Conservation (phyloP, 306 rosid genomes). For the Lotus japonicus region DNA sequence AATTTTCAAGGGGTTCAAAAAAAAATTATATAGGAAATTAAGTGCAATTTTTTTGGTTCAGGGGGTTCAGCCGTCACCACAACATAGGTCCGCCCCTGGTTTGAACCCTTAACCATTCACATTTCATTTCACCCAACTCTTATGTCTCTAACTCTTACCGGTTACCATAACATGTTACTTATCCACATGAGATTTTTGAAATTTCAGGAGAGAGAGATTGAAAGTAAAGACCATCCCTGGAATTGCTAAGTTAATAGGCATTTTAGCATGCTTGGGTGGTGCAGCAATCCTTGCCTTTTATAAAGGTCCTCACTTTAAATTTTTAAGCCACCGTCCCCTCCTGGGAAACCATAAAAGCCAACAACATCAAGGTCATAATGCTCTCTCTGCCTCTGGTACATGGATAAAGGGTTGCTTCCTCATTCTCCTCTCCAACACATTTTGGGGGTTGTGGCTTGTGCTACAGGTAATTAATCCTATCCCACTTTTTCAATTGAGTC, state of each 20-base stretch:
- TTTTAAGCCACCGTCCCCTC: conserved; percentile 27
- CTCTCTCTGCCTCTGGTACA: conserved; percentile 23
- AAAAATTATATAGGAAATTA: no score
- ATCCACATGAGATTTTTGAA: no score
- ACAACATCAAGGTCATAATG: conserved; percentile 3
- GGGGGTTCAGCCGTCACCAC: no score
- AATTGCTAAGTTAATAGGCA: conserved; percentile 50
- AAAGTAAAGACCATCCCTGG: conserved; percentile 45
- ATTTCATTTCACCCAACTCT: no score
- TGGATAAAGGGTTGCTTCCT: conserved; percentile 78
- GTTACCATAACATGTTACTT: no score
- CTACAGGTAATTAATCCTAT: conserved; percentile 42
- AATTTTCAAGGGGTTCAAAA: no score
- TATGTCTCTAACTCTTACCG: no score
- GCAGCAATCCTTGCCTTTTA: conserved; percentile 51
- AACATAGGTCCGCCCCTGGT: no score
- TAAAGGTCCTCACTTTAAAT: conserved; percentile 46
- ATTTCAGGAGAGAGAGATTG: conserved; percentile 50
- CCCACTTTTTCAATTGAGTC: no score
- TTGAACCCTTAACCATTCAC: no score
- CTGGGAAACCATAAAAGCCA: conserved; percentile 9
- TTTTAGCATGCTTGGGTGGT: conserved; percentile 46
- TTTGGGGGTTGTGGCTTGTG: conserved; percentile 62
- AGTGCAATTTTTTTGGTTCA: no score
- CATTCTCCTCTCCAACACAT: conserved; percentile 46